Base-by-base conservation (phyloP, 2,329 filamentous ascomycete genomes). In the Hortaea sp. region DNA sequence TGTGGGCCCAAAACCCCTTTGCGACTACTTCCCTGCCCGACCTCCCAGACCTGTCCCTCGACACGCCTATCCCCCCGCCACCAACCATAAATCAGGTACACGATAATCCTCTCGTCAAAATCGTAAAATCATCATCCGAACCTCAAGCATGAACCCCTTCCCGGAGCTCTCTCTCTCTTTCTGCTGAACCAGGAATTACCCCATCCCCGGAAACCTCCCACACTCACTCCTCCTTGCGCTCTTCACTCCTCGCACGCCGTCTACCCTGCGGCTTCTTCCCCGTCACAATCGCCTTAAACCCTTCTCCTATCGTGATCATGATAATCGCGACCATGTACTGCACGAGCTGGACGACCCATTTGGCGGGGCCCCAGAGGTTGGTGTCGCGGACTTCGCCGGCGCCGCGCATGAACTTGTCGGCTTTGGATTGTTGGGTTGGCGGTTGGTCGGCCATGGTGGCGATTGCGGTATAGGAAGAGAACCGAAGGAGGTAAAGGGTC, bases 321-420 rank as follows among this genome's bases (percentile, higher is more conserved):
- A 58, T 47, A 38, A 57, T 52, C 0, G 54, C 54, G 27, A 57
- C 50, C 32, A 58, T 9, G 43, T 57, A 56, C 41, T 57, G 54
- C 1, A 56, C 38, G 11, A 56, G 30, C 38, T 51, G 48, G 2
- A 50, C 52, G 34, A 56, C 39, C 52, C 50, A 53, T 40, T 46
- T 46, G 31, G 50, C 52, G 0, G 53, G 53, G 10, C 46, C 50
- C 53, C 53, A 56, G 13, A 56, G 48, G 11, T 46, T 41, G 11
- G 49, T 42, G 31, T 56, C 48, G n/a, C 46, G 52, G 5, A 56
- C 53, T 34, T 51, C 32, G 41, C 52, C 48, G 37, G 53, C 53
- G 30, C 39, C 41, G 29, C 50, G 50, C 6, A 56, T 48, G 51
- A 56, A 54, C 12, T 38, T 39, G 12, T 12, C 7, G 29, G 50